Evolutionary conservation across 768 basidiomycete genomes (phyloP), one percentile per base, ranked within the genome.

Genomic region (Agrocybe pediades): DNA sequence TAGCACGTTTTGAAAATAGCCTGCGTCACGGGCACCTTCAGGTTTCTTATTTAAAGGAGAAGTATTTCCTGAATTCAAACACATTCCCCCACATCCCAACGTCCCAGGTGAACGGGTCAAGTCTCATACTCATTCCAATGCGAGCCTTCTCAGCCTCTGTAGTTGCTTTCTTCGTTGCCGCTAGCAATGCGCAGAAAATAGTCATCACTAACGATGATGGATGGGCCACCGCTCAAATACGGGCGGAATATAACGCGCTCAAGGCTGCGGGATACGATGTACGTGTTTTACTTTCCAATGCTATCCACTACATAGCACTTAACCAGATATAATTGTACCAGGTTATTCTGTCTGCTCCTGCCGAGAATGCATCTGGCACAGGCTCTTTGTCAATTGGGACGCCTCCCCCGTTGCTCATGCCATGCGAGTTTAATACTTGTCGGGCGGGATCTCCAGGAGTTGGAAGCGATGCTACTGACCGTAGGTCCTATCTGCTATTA

Each of bases 371-470:
- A 54, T 80, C 78, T 9, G 80, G 79, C 7, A 74, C 77, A 1
- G 77, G 79, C 9, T 76, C 74, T 3, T 13, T 36, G 33, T 70
- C 69, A 1, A 72, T 72, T 6, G 59, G 66, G 2, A 65, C 73
- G 6, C 73, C 80, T 1, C 66, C 62, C 6, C 48, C 62, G 2
- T 58, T 75, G 9, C 64, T 57, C 1, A 58, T 57, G 8, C 68
- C 76, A 7, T 81, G 80, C 62, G 75, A 82, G 53, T 82, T 77
- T 55, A 64, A 77, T 48, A 74, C 77, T 3, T 81, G 79, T 51
- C 69, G 75, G 1, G 55, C 66, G 15, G 75, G 76, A 1, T 74
- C 78, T 11, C 76, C 78, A 0, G 68, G 79, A 0, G 67, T 65
- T 24, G 80, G 79, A 2, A 72, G 66, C 57, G 70, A 80, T 54